Percentiles rank a stretch among this genome's conserved stretches.
Conservation (phyloP, 805 yeast genomes). For the Alloascoidea hylecoeti region DNA sequence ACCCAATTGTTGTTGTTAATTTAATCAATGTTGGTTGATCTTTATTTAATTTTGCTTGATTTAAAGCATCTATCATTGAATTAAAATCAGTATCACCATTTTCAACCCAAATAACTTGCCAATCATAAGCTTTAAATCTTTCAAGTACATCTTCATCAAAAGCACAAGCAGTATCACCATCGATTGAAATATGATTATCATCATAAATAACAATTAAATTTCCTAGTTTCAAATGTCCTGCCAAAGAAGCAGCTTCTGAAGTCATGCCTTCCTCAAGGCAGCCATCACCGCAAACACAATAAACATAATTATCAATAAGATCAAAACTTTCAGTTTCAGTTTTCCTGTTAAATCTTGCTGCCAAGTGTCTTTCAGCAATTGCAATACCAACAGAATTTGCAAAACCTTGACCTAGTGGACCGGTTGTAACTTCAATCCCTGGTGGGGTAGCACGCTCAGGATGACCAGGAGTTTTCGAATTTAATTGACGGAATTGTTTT, state of each 20-base stretch:
- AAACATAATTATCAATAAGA: conserved; percentile 17
- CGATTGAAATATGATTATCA: conserved; percentile 22
- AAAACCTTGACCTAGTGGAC: conserved; percentile 28
- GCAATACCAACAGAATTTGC: conserved; percentile 26
- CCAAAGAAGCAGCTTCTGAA: conserved; percentile 23
- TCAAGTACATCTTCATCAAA: conserved; percentile 19
- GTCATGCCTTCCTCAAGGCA: conserved; percentile 27
- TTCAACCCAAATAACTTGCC: conserved; percentile 21
- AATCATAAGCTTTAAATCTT: conserved; percentile 20
- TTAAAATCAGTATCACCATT: conserved; percentile 19
- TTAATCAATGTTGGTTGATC: conserved; percentile 23
- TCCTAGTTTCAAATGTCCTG: conserved; percentile 22
- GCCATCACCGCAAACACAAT: conserved; percentile 24
- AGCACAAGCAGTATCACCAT: conserved; percentile 21
- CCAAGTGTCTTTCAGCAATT: conserved; percentile 21
- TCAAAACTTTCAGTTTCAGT: conserved; percentile 17
- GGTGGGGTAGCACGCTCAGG: conserved; percentile 23
- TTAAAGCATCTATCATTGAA: conserved; percentile 19
- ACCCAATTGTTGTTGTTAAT: conserved; percentile 20
- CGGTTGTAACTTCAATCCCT: conserved; percentile 25
- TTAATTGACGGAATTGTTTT: conserved; percentile 18
- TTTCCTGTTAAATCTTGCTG: conserved; percentile 20
- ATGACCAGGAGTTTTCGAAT: conserved; percentile 21
- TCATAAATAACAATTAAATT: conserved; percentile 23
- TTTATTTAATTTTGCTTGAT: conserved; percentile 14